Evolutionary conservation across 805 yeast genomes (phyloP).

Genomic region (Hermanozyma aechmeae): DNA sequence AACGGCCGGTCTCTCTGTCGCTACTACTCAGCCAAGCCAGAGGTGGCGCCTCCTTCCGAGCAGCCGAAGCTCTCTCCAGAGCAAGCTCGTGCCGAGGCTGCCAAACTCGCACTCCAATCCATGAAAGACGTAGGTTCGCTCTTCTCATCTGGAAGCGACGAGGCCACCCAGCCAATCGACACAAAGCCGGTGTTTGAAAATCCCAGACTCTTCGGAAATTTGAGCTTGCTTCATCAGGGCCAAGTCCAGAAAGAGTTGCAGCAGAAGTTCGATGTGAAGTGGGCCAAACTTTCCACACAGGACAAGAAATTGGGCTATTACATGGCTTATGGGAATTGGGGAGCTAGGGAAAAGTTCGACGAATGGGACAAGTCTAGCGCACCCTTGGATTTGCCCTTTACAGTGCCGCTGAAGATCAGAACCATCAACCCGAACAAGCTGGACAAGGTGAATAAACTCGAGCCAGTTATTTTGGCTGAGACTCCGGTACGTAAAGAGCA

Average conservation of each 20-base stretch:
- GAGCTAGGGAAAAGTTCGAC: constrained; percentile 51
- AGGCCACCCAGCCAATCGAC: constrained; percentile 38
- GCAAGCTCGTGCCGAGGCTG: constrained; percentile 21
- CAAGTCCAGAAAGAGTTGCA: constrained; percentile 45
- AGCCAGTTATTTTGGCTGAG: constrained; percentile 32
- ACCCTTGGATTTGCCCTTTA: constrained; percentile 58
- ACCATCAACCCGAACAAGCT: constrained; percentile 14
- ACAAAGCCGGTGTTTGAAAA: constrained; percentile 31
- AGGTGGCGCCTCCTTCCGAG: no score
- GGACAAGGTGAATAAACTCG: constrained; percentile 20
- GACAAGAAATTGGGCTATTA: constrained; percentile 51
- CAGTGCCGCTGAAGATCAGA: constrained; percentile 25
- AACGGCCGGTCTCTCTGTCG: no score
- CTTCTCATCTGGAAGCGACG: constrained; percentile 32
- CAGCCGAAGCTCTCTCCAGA: constrained; percentile 9
- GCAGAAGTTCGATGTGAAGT: constrained; percentile 41
- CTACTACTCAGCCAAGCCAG: no score
- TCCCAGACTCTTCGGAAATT: constrained; percentile 23
- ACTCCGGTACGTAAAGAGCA: constrained; percentile 36
- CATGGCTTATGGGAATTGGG: constrained; percentile 63
- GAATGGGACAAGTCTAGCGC: constrained; percentile 32
- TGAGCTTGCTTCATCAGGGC: constrained; percentile 44
- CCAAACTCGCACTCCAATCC: constrained; percentile 29
- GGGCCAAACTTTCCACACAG: constrained; percentile 42
- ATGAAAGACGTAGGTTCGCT: constrained; percentile 30